These are phyloP conservation scores for Penicillium paxilli DNA, from an alignment of 495 filamentous ascomycete genomes.

Conservation along the genomic window DNA sequence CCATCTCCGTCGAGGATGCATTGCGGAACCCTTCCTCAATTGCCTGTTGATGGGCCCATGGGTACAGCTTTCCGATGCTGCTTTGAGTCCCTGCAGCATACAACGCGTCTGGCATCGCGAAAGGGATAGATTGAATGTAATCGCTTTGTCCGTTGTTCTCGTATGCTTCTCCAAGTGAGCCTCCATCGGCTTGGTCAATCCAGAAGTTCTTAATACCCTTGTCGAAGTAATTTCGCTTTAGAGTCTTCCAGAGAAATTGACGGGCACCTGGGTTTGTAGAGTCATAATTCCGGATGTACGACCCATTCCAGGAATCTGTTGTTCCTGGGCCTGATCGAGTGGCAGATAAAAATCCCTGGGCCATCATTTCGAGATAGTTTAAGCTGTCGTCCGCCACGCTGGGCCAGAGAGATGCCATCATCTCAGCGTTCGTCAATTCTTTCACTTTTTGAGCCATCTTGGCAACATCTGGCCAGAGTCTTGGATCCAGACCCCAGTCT, in stretches of 20 bases:
- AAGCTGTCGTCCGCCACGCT: slow-evolving; percentile 29
- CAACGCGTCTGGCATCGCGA: slow-evolving; percentile 24
- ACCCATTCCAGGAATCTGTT: slow-evolving; percentile 32
- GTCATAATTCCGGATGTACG: slow-evolving; percentile 34
- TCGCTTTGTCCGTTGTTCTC: slow-evolving; percentile 32
- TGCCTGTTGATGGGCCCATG: slow-evolving; percentile 32
- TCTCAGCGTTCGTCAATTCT: slow-evolving; percentile 28
- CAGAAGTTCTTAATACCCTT: slow-evolving; percentile 33
- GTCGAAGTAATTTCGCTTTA: slow-evolving; percentile 28
- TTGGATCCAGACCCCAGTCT: slow-evolving; percentile 32
- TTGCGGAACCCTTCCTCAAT: slow-evolving; percentile 33
- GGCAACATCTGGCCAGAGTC: slow-evolving; percentile 24
- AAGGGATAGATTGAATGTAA: slow-evolving; percentile 29
- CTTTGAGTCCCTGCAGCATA: slow-evolving; percentile 27
- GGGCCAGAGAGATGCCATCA: slow-evolving; percentile 37
- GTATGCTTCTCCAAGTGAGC: slow-evolving; percentile 29
- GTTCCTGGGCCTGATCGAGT: slow-evolving; percentile 30
- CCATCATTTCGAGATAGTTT: slow-evolving; percentile 30
- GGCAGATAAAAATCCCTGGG: slow-evolving; percentile 26
- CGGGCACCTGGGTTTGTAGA: slow-evolving; percentile 27
- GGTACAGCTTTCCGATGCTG: slow-evolving; percentile 31
- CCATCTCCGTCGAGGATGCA: slow-evolving; percentile 15
- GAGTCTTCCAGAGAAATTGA: slow-evolving; percentile 20
- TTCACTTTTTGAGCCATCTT: slow-evolving; percentile 26
- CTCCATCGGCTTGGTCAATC: slow-evolving; percentile 36